A percentile compares a stretch with the other conserved stretches of the same genome.
Evolutionary conservation across 2,329 filamentous ascomycete species (phyloP).

Genomic region (Shiraia sp.): DNA sequence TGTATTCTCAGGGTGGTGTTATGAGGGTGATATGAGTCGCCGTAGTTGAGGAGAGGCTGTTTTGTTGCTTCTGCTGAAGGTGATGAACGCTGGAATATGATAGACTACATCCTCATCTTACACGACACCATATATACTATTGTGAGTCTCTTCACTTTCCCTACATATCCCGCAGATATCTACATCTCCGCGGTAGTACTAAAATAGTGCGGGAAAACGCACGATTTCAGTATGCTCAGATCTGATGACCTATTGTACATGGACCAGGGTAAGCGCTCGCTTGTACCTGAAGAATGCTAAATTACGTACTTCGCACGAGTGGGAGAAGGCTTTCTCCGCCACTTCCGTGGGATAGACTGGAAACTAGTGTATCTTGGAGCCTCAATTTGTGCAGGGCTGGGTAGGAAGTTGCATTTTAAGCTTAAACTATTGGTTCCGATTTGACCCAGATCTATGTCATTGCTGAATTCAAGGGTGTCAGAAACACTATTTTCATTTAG

Average conservation of each 20-base stretch:
- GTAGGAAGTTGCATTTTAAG: too few species aligned
- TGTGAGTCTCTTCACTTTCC: background rate
- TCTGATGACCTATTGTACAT: slow-evolving; percentile 8
- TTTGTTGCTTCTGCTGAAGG: too few species aligned
- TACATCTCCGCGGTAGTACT: slow-evolving; percentile 10
- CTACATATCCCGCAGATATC: slow-evolving; percentile 6
- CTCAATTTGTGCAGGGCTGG: background rate
- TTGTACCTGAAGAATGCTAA: background rate
- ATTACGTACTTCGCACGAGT: slow-evolving; percentile 11
- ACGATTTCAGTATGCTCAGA: background rate
- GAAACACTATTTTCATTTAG: too few species aligned
- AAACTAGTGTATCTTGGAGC: background rate
- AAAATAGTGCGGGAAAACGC: background rate
- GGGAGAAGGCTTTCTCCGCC: slow-evolving; percentile 7
- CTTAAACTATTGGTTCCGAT: too few species aligned
- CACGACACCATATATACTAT: slow-evolving; percentile 2
- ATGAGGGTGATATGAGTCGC: too few species aligned
- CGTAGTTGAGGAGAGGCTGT: too few species aligned
- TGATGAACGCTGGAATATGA: too few species aligned
- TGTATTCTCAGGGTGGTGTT: too few species aligned
- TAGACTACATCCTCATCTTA: background rate
- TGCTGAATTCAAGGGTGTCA: too few species aligned
- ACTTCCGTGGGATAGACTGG: slow-evolving; percentile 5
- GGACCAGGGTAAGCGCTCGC: background rate
- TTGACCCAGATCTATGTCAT: too few species aligned